Evolutionary conservation across 257 asterid species (phyloP), one percentile per base, ranked within the genome.

Genomic region (Primulina tabacum): DNA sequence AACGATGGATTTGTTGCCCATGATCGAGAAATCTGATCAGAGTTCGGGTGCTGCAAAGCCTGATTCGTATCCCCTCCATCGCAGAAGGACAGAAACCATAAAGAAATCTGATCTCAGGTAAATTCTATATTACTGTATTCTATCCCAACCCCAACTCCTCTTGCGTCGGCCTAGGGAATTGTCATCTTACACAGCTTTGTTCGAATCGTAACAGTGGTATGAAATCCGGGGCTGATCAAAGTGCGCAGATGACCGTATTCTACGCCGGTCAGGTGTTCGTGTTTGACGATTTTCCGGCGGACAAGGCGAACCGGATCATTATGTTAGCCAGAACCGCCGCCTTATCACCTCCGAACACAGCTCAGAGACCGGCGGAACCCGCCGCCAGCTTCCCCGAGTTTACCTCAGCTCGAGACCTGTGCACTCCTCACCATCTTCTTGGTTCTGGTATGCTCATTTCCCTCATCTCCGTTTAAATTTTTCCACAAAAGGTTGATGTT

Each of bases 211-310:
- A 38, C 67, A 78, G 79, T 33, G 69, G 17, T 1, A 29, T 34
- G 58, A 77, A 62, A 67, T 17, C 75, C 11, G 75, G 57, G 80
- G 59, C 60, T 58, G 80, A 2, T 43, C 55, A 62, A 57, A 73
- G 80, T 50, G 81, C 82, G 56, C 88, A 76, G 73, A 14, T 84
- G 84, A 84, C 89, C 21, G 79, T 84, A 69, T 84, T 84, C 71
- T 84, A 84, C 79, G 80, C 24, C 69, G 89, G 89, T 2, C 80
- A 79, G 68, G 84, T 81, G 60, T 21, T 79, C 5, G 86, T 84
- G 1, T 77, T 79, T 70, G 71, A 84, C 12, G 84, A 84, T 43
- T 73, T 84, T 7, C 84, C 89, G 76, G 81, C 84, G 57, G 82
- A 82, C 2, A 80, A 76, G 72, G 89, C 85, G 2, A 60, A 66